Evolutionary conservation across 2,329 filamentous ascomycete species (phyloP), one percentile per base, ranked within the genome.

Genomic region (Talaromyces verruculosus): DNA sequence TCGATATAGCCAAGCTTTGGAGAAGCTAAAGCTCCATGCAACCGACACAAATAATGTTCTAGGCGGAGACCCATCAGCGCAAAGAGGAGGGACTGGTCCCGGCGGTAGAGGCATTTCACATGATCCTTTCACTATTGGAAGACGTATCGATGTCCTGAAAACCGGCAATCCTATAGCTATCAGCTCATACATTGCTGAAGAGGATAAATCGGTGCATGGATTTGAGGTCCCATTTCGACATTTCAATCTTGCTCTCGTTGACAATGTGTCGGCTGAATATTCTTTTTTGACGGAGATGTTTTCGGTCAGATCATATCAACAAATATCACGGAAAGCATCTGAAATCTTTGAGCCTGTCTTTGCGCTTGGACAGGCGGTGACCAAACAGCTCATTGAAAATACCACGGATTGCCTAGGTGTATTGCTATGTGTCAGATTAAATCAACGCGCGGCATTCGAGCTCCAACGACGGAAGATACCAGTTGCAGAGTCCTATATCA

Each of bases 221-320:
- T 85, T 97, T 6, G 95, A 99, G 80, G 85, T 91, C 0, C 91
- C 92, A 0, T 99, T 99, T 77, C 89, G 93, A 47, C 93, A 96
- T 75, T 97, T 97, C 82, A 98, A 98, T 74, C 85, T 97, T 55
- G 94, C 95, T 0, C 83, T 99, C 22, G 85, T 97, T 68, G 95
- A 99, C 79, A 99, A 99, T 72, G 91, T 93, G 0, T 93, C 91
- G 1, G 91, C 93, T 39, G 96, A 99, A 77, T 99, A 98, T 79
- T 93, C 91, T 2, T 98, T 99, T 75, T 84, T 98, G 65, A 91
- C 91, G 0, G 86, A 91, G 17, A 97, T 97, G 81, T 98, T 99
- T 81, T 87, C 90, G 7, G 89, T 92, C 0, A 84, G 90, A 11
- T 89, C 89, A 8, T 91, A 91, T 72, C 84, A 92, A 17, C 84